phyloP scores from a whole-genome alignment of 2,329 filamentous ascomycete genomes.

The Microdochium bolleyi region DNA sequence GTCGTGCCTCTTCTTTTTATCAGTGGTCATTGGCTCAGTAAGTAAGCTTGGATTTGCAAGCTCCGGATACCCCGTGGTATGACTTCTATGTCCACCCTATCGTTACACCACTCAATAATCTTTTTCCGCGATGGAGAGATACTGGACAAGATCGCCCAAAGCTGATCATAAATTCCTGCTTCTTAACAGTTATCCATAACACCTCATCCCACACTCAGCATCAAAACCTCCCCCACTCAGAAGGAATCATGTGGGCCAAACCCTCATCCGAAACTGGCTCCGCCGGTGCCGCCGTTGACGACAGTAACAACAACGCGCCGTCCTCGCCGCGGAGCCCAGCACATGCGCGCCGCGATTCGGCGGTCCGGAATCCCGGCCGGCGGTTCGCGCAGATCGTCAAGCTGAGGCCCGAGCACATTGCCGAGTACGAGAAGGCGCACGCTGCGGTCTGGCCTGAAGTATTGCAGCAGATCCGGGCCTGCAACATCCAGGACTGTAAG shows the following conservation, averaged over 20 bases:
- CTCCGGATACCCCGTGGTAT: too few species aligned
- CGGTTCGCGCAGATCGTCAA: conserved; percentile 67
- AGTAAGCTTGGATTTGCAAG: too few species aligned
- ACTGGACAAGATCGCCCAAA: too few species aligned
- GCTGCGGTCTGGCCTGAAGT: conserved; percentile 72
- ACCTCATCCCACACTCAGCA: too few species aligned
- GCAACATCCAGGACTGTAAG: conserved; percentile 66
- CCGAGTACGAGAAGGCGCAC: conserved; percentile 67
- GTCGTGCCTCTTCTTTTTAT: too few species aligned
- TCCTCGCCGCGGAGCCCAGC: neutral
- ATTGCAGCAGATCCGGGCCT: conserved; percentile 65
- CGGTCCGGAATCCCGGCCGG: conserved; percentile 29
- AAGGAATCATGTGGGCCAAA: neutral
- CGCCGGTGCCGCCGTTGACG: neutral
- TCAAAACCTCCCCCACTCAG: neutral
- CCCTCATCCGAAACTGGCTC: neutral
- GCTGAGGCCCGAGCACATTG: conserved; percentile 57
- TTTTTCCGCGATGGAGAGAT: too few species aligned
- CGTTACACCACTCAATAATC: too few species aligned
- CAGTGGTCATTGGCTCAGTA: too few species aligned
- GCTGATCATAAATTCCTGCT: too few species aligned
- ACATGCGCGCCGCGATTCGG: neutral
- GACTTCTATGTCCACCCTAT: too few species aligned
- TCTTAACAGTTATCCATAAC: too few species aligned
- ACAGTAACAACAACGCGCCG: neutral